Base-by-base conservation (phyloP, 2,329 filamentous ascomycete genomes). In the Leptographium procerum region DNA sequence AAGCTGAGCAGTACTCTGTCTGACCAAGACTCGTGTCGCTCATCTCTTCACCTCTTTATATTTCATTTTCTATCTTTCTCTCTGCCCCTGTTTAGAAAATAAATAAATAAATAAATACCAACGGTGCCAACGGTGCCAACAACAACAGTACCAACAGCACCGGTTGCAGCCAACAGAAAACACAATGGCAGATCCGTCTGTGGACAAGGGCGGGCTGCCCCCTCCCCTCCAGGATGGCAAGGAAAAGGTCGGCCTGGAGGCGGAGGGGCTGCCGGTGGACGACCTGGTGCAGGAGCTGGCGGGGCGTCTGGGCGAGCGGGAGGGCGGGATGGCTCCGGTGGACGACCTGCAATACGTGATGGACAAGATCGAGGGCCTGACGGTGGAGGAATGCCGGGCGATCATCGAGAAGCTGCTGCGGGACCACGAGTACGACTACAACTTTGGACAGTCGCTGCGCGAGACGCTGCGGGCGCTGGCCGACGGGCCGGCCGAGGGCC, bases 381-480 rank as follows among this genome's bases (percentile, higher is more conserved):
- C 58, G 24, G 50, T 59, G 13, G 58, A 54, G 24, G 58, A 54
- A 14, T 56, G 54, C 55, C 24, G n/a, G 9, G 55, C 29, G 14
- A 54, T 57, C 22, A 14, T 54, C n/a, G 51, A 34, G n/a, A 40
- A 54, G 58, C 22, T 59, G 50, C 43, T 59, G 16, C 24, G 29
- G 22, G 71, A 76, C 26, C 72, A 78, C 61, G 69, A 73, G 47
- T 67, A 71, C 31, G 76, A 78, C 57, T 75, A 74, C 36, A 79
- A 79, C 66, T 79, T 79, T 57, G 73, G 75, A 0, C 66, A 69
- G 29, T 61, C 67, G 7, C 68, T 75, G 40, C 66, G 78, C 26
- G 64, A 72, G 13, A 70, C 69, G 19, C 72, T 77, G n/a, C 66
- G 69, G 24, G 64, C 65, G 16, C 77, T 77, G 57, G 7, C 56